Base-by-base conservation (phyloP, 2,329 filamentous ascomycete genomes). In the Aspergillus sojae region DNA sequence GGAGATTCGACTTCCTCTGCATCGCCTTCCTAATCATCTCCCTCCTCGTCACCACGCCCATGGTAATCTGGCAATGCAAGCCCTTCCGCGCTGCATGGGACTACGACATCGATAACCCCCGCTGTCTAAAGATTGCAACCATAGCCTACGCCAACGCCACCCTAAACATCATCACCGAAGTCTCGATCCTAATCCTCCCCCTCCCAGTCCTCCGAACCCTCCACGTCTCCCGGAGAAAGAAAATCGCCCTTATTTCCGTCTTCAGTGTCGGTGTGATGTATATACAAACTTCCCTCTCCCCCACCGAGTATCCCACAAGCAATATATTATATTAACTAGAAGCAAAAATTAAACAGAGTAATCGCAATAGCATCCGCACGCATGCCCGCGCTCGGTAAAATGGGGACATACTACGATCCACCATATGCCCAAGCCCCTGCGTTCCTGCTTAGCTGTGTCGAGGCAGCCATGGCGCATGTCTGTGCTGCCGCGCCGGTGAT, bases 251-350 rank as follows among this genome's bases (percentile, higher is more conserved):
- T 5, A 28, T 28, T 9, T 28, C 36, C 6, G 41, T 58, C 36
- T 58, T 58, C 39, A 45, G 55, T 36, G 21, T 46, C 28, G 55
- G 55, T 32, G 41, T 48, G 12, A 58, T 58, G 55, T 58, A 58
- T 58, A 41, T 58, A 58, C 7, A 21, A 14, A 19, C n/a, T 5
- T 16, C 21, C 6, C 23, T 4, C 3, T 30, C 55, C 10, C 16
- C 19, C 26, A 16, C 1, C 34, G 5, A 36, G 6, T 46, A 26
- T 14, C 30, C 5, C 19, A 2, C 11, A 9, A 3, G 4, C 12
- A 57, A 45, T 16, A 34, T 28, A 7, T 28, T 1, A 5, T 10
- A 28, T n/a, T 45, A 21, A 57, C 55, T 14, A 43, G 23, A 57
- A n/a, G 26, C 14, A 12, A 45, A 32, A 21, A 43, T 5, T 0